A percentile compares a stretch with the other conserved stretches of the same genome.
Evolutionary conservation across 1,284 basidiomycete genomes (phyloP).

Genomic region (Xanthoconium separans): DNA sequence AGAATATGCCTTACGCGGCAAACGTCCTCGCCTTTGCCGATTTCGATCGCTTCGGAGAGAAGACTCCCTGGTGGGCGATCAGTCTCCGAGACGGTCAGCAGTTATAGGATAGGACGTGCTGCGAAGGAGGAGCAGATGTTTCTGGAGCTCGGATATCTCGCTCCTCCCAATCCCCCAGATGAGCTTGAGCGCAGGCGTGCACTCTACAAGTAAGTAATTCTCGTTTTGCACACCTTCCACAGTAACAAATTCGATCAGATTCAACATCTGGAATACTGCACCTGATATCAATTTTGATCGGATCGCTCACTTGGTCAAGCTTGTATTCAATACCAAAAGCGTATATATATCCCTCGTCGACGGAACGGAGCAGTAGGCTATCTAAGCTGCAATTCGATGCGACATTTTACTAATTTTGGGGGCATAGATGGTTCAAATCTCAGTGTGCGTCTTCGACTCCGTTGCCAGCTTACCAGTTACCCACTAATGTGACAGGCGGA

Average conservation of each 20-base stretch:
- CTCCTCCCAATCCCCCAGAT: conserved; percentile 78
- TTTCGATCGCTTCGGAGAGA: conserved; percentile 39
- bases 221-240: neutral
- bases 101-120: conserved; percentile 43
- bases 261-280: conserved; percentile 84
- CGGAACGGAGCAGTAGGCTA: conserved; percentile 69
- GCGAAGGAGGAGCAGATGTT: conserved; percentile 65
- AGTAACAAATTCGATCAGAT: conserved; percentile 44
- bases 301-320: conserved; percentile 85
- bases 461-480: neutral
- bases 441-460: conserved; percentile 53
- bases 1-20: conserved; percentile 58
- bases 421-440: conserved; percentile 75
- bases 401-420: conserved; percentile 11
- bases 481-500: conserved; percentile 48
- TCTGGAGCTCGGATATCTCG: conserved; percentile 66
- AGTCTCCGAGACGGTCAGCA: conserved; percentile 34
- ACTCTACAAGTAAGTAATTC: conserved; percentile 63
- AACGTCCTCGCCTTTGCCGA: conserved; percentile 57
- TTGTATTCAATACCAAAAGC: conserved; percentile 89
- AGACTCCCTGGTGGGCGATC: conserved; percentile 40
- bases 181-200: conserved; percentile 80
- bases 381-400: conserved; percentile 1
- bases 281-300: conserved; percentile 90
- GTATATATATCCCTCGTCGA: conserved; percentile 84